Evolutionary conservation across 2,329 filamentous ascomycete genomes (phyloP), one percentile per base, ranked within the genome.

Genomic region (Ceratocystis cacaofunesta): DNA sequence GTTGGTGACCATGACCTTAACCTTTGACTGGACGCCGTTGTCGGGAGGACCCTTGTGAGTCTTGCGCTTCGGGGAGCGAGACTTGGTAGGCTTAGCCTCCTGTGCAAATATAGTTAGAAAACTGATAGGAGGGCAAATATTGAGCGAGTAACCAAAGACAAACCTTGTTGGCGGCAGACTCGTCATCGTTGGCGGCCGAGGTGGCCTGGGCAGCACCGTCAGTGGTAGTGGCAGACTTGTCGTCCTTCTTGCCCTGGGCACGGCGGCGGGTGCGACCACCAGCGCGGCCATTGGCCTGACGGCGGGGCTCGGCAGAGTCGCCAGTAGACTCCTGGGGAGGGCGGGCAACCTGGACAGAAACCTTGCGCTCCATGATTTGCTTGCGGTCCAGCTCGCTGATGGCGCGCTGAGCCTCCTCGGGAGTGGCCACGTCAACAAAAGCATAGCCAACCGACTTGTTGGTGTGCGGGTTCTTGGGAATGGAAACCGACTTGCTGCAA

Each of bases 1-100:
- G 82, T 99, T 99, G 74, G 94, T 94, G 74, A 99, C 94, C 94
- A 99, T 99, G 79, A 99, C 90, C 88, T 99, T 99, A 78, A 89
- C 97, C 87, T 96, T 96, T 78, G 92, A 97, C 70, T 94, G 88
- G 74, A 99, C 90, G 71, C 94, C 94, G 76, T 99, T 92, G 77
- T 95, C 92, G 68, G 94, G 94, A 70, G 94, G 94, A 69, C 94
- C 94, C 76, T 81, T 80, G 71, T 80, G 80, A 72, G 79, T 80
- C 77, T 85, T 83, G 71, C 82, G 81, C 71, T 79, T 67, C 30
- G 66, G 66, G 8, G 66, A 63, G 60, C 44, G 60, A 36, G 58
- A 63, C 78, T 71, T 83, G 78, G 74, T 82, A 82, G 77, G 82
- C 75, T 79, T 77, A 72, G 84, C 85, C 70, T 83, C 79, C 70